Evolutionary conservation across 148 eudicot genomes (phyloP).

Genomic region (Salicornia ramosissima): DNA sequence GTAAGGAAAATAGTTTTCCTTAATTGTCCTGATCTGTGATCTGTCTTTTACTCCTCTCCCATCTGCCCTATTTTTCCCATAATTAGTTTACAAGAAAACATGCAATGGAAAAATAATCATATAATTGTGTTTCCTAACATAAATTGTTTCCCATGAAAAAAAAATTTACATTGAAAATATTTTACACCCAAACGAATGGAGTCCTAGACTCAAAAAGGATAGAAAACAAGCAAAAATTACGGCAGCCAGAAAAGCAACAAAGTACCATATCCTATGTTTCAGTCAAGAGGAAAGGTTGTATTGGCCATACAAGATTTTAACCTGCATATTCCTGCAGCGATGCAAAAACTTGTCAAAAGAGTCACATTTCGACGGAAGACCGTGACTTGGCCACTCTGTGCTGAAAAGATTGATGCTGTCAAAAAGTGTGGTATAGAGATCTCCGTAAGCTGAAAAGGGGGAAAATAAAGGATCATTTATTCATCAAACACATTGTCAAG

Average conservation of each 20-base stretch:
- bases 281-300: constrained; percentile 41
- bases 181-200: no score
- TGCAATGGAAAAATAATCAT: no score
- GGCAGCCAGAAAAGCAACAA: constrained; percentile 5
- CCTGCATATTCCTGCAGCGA: constrained; percentile 96
- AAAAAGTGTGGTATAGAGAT: constrained; percentile 92
- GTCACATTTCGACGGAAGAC: constrained; percentile 68
- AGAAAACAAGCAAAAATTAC: not conserved
- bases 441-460: constrained; percentile 70
- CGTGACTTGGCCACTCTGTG: constrained; percentile 62
- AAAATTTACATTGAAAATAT: no score
- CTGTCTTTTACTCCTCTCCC: no score
- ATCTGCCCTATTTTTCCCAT: no score
- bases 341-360: constrained; percentile 59
- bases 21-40: no score
- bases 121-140: no score
- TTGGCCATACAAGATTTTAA: constrained; percentile 80
- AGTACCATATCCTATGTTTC: constrained; percentile 4
- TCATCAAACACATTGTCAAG: constrained; percentile 11
- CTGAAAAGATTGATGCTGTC: constrained; percentile 96
- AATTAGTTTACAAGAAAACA: no score
- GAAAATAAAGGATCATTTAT: constrained; percentile 13
- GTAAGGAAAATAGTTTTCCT: no score
- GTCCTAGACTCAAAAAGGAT: no score
- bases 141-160: no score